Evolutionary conservation across 1,284 basidiomycete species (phyloP).

Genomic region (Moniliella sp.): DNA sequence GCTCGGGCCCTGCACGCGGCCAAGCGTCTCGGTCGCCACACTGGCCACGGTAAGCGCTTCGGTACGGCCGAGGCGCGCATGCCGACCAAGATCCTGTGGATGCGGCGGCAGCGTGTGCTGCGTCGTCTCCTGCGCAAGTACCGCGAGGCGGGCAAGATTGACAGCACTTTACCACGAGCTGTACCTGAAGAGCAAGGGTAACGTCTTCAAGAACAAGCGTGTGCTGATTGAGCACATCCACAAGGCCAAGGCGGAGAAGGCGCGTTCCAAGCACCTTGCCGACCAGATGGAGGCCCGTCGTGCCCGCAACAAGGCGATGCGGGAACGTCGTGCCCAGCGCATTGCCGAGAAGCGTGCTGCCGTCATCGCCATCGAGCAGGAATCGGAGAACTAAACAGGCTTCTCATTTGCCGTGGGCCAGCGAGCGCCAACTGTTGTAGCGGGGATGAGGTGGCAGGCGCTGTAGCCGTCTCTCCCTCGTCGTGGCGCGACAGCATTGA

Average conservation of each 20-base stretch:
- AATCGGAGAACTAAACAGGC: constrained; percentile 34
- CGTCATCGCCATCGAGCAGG: constrained; percentile 50
- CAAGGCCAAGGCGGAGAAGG: constrained; percentile 98
- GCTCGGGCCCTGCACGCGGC: constrained; percentile 76
- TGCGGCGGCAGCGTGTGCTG: constrained; percentile 90
- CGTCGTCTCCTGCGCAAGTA: constrained; percentile 88
- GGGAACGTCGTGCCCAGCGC: constrained; percentile 76
- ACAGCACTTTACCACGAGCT: constrained; percentile 95
- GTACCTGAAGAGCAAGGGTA: constrained; percentile 99
- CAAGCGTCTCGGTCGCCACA: constrained; percentile 94
- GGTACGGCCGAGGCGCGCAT: constrained; percentile 94
- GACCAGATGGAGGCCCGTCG: constrained; percentile 98
- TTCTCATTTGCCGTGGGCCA: no score
- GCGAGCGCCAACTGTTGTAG: no score
- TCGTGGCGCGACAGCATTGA: no score
- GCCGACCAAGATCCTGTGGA: constrained; percentile 95
- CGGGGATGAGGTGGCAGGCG: no score
- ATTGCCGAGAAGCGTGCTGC: constrained; percentile 79
- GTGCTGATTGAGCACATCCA: constrained; percentile 63
- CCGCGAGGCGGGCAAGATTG: constrained; percentile 96
- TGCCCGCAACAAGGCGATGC: constrained; percentile 63
- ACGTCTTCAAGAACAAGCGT: constrained; percentile 99
- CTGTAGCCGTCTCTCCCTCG: no score
- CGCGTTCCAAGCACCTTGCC: constrained; percentile 81
- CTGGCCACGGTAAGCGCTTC: constrained; percentile 84